A percentile compares a stretch with the other conserved stretches of the same genome.
These are phyloP conservation scores for Aschersonia sp. DNA, from an alignment of 2,329 filamentous ascomycete species.

Conservation along the genomic window DNA sequence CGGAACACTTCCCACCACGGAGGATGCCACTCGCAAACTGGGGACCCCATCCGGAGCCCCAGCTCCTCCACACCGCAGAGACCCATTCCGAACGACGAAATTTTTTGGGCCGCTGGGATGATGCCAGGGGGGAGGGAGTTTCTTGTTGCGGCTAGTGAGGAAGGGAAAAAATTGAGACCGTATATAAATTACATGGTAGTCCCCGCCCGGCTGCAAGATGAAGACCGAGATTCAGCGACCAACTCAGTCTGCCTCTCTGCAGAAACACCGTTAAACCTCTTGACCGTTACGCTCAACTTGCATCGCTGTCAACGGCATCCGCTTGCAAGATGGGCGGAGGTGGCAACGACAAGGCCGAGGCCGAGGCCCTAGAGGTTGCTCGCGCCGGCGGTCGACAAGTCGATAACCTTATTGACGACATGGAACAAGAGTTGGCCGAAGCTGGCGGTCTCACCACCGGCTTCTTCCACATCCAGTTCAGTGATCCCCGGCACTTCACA, in stretches of 20 bases:
- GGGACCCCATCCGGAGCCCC: no score
- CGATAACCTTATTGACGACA: constrained; percentile 22
- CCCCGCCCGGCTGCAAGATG: no score
- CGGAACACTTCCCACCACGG: no score
- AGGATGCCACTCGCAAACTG: no score
- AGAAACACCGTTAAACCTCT: not conserved
- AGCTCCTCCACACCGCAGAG: no score
- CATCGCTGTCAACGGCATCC: not conserved
- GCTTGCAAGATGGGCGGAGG: not conserved
- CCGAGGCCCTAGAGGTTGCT: constrained; percentile 22
- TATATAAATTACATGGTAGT: no score
- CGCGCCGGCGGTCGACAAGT: constrained; percentile 18
- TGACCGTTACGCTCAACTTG: no score
- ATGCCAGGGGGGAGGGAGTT: no score
- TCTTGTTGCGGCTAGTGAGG: no score
- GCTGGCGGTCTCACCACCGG: constrained; percentile 17
- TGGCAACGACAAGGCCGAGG: constrained; percentile 12
- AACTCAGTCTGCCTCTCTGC: not conserved
- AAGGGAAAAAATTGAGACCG: no score
- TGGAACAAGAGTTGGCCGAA: constrained; percentile 25
- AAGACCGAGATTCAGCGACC: not conserved
- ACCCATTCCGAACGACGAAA: no score
- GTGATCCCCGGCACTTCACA: constrained; percentile 49
- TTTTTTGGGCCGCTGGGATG: no score
- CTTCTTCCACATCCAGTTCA: constrained; percentile 42